A percentile compares a stretch with the other conserved stretches of the same genome.
phyloP scores from a whole-genome alignment of 192 early-diverging fungal genomes.

The Powellomyces hirtus region DNA sequence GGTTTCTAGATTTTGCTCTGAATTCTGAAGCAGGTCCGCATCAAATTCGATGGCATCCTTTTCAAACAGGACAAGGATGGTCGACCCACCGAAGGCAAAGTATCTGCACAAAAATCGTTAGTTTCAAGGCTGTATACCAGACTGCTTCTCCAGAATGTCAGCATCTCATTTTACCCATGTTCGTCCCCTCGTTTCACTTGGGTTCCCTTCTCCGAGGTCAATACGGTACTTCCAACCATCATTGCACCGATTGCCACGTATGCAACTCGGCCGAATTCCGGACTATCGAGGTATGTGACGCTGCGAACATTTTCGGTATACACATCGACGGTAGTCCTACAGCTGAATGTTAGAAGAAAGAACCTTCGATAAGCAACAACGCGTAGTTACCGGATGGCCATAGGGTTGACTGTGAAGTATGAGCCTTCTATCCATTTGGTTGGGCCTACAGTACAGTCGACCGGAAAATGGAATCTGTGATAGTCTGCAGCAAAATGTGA shows the following conservation, averaged over 20 bases:
- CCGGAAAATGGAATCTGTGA: constrained; percentile 77
- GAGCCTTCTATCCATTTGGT: constrained; percentile 52
- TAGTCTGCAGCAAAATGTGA: constrained; percentile 54
- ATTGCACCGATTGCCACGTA: constrained; percentile 76
- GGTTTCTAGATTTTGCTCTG: constrained; percentile 66
- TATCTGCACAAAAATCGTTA: constrained; percentile 50
- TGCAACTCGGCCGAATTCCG: constrained; percentile 68
- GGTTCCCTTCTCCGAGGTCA: constrained; percentile 48
- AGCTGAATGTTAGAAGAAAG: not conserved
- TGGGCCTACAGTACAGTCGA: constrained; percentile 56
- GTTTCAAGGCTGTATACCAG: not conserved
- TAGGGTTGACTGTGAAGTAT: constrained; percentile 83
- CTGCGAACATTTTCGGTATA: constrained; percentile 75
- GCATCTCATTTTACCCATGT: constrained; percentile 45
- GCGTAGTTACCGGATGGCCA: constrained; percentile 63
- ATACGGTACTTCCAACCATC: constrained; percentile 77
- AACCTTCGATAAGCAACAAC: not conserved
- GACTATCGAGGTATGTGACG: constrained; percentile 62
- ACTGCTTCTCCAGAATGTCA: not conserved
- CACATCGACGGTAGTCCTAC: constrained; percentile 58
- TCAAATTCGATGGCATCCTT: constrained; percentile 63
- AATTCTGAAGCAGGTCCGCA: constrained; percentile 65
- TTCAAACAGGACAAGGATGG: constrained; percentile 67
- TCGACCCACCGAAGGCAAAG: constrained; percentile 84
- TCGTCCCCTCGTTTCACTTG: constrained; percentile 67